Evolutionary conservation across 352 stramenopile species (phyloP).

Genomic region (Phytophthora quininea): DNA sequence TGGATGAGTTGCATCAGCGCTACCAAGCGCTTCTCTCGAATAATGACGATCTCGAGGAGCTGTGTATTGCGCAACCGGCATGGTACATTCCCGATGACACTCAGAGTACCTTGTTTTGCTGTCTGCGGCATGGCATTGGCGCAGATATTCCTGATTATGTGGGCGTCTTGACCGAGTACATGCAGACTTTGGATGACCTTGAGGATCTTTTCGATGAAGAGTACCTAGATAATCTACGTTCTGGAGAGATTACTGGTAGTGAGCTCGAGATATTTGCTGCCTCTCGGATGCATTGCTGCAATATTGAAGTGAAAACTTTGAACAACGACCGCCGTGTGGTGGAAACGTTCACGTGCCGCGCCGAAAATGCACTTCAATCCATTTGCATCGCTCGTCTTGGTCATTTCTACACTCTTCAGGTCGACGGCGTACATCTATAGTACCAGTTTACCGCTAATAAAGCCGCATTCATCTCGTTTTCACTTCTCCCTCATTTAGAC

Average conservation of each 20-base stretch:
- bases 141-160: not conserved
- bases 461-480: not conserved
- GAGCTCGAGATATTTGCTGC: not conserved
- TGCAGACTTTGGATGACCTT: not conserved
- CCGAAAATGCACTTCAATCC: not conserved
- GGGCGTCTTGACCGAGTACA: not conserved
- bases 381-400: not conserved
- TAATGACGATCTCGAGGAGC: not conserved
- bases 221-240: not conserved
- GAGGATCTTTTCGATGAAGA: not conserved
- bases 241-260: not conserved
- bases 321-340: too few relatives aligned
- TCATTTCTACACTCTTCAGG: not conserved
- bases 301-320: not conserved
- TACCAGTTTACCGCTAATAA: not conserved
- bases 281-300: not conserved
- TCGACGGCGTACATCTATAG: not conserved
- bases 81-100: not conserved
- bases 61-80: not conserved
- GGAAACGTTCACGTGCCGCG: too few relatives aligned
- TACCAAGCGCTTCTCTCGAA: not conserved
- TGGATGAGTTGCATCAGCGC: not conserved
- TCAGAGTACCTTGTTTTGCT: not conserved
- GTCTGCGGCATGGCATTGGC: not conserved
- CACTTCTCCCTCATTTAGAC: not conserved